Evolutionary conservation across 2,329 filamentous ascomycete species (phyloP).

Genomic region (Exophiala oligosperma): DNA sequence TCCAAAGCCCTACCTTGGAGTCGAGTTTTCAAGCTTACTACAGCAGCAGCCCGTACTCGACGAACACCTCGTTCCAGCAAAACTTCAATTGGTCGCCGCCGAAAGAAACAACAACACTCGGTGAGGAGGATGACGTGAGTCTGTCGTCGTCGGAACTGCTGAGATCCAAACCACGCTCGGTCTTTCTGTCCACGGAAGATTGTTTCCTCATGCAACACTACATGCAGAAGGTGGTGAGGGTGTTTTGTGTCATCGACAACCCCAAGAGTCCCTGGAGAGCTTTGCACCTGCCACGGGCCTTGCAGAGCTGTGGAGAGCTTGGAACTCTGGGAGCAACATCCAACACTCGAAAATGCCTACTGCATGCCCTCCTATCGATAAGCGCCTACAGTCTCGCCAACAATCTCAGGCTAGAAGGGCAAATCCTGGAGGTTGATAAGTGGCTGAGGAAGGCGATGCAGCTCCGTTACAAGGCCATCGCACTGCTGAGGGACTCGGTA

Average conservation of each 20-base stretch:
- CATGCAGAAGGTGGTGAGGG: neutral
- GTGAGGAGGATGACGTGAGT: neutral
- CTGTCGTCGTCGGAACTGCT: neutral
- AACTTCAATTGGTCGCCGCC: neutral
- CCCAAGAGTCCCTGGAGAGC: slow-evolving; percentile 5
- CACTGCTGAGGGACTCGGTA: neutral
- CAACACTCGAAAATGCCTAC: neutral
- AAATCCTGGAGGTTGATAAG: neutral
- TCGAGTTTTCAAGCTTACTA: neutral
- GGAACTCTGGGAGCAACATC: neutral
- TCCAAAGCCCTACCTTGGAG: neutral
- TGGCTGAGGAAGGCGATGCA: slow-evolving; percentile 3
- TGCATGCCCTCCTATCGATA: slow-evolving; percentile 1
- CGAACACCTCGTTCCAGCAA: neutral
- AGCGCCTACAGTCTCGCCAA: slow-evolving; percentile 1
- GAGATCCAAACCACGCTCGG: neutral
- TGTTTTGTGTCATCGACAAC: slow-evolving; percentile 2
- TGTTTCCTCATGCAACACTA: slow-evolving; percentile 5
- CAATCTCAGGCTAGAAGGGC: slow-evolving; percentile 1
- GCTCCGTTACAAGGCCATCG: slow-evolving; percentile 1
- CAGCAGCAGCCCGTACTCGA: neutral
- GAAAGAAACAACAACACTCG: neutral
- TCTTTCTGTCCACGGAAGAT: neutral
- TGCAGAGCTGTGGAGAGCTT: slow-evolving; percentile 2
- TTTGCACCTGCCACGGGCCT: slow-evolving; percentile 6